Evolutionary conservation across 352 stramenopile species (phyloP).

Genomic region (Phytophthora sansomeana): DNA sequence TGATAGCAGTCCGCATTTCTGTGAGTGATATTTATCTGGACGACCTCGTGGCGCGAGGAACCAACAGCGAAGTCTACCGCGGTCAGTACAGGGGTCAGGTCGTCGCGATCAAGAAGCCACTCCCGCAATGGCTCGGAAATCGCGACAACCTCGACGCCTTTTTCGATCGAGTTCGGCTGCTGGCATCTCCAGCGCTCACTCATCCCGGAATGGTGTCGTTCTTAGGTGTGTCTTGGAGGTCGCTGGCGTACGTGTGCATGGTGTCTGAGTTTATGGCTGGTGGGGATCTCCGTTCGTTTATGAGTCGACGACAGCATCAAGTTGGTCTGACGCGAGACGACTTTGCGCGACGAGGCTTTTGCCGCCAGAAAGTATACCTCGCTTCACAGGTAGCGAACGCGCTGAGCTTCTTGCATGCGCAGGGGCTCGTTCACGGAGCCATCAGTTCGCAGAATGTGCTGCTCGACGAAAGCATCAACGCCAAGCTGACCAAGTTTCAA

Average conservation of each 20-base stretch:
- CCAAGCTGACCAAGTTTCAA: slow-evolving; percentile 64
- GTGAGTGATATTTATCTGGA: slow-evolving; percentile 36
- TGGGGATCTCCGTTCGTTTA: slow-evolving; percentile 52
- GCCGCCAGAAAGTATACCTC: slow-evolving; percentile 54
- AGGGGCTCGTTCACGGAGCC: slow-evolving; percentile 45
- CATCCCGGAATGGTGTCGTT: slow-evolving; percentile 58
- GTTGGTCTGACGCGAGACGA: slow-evolving; percentile 10
- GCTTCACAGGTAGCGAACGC: slow-evolving; percentile 53
- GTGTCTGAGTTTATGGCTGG: slow-evolving; percentile 69
- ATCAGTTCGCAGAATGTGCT: slow-evolving; percentile 45
- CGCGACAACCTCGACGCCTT: slow-evolving; percentile 52
- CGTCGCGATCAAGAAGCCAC: slow-evolving; percentile 68
- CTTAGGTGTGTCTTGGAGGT: slow-evolving; percentile 60
- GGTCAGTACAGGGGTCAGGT: slow-evolving; percentile 45
- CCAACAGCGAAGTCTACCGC: slow-evolving; percentile 69
- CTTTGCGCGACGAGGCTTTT: slow-evolving; percentile 37
- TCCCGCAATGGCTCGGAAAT: slow-evolving; percentile 54
- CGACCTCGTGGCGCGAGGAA: slow-evolving; percentile 40
- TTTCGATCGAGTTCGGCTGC: slow-evolving; percentile 50
- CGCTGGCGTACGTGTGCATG: slow-evolving; percentile 53
- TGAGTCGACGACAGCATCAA: slow-evolving; percentile 44
- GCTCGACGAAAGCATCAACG: slow-evolving; percentile 41
- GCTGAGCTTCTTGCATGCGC: slow-evolving; percentile 59
- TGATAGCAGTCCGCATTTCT: slow-evolving; percentile 30
- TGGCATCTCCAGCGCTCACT: slow-evolving; percentile 47